Conservation (phyloP, 345 rosid species). For the Syzygium aromaticum region DNA sequence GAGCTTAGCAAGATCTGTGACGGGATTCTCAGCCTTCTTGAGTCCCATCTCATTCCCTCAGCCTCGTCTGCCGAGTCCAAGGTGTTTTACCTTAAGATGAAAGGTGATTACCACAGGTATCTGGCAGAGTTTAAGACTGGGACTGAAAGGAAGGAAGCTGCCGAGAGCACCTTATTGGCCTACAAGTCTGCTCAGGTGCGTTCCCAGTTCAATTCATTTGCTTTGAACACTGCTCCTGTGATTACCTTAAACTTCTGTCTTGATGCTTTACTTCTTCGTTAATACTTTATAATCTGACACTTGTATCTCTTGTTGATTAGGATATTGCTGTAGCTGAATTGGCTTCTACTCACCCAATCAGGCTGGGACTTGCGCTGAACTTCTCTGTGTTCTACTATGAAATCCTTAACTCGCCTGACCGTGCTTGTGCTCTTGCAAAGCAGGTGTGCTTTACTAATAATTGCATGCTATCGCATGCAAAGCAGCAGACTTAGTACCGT, state of each 20-base stretch:
- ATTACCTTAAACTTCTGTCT: not conserved
- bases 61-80: slow-evolving; percentile 86
- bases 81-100: slow-evolving; percentile 96
- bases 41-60: slow-evolving; percentile 78
- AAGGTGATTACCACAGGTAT: slow-evolving; percentile 92
- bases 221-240: not conserved
- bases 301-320: slow-evolving; percentile 24
- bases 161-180: slow-evolving; percentile 90
- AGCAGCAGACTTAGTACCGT: not conserved
- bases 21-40: slow-evolving; percentile 80
- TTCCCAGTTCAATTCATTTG: not conserved
- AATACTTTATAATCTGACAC: not conserved
- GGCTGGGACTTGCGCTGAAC: slow-evolving; percentile 97
- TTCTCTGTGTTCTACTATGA: slow-evolving; percentile 98
- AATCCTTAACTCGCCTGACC: slow-evolving; percentile 96
- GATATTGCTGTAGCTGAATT: slow-evolving; percentile 87
- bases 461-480: not conserved
- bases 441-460: slow-evolving; percentile 34
- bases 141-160: slow-evolving; percentile 94
- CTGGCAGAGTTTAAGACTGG: slow-evolving; percentile 95
- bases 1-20: slow-evolving; percentile 91
- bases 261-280: not conserved
- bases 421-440: slow-evolving; percentile 93
- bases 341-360: slow-evolving; percentile 94
- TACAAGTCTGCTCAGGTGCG: slow-evolving; percentile 95